Evolutionary conservation across 306 rosid species (phyloP).

Genomic region (cucumber (Cucumis sativus)): Cucumber_9930_V3 NC_026657.2:596501-597000

Average conservation of each 20-base stretch:
- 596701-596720: neutral
- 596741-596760: neutral
- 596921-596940: conserved; percentile 96
- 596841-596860: conserved; percentile 81
- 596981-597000: neutral
- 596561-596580: neutral
- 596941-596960: conserved; percentile 74
- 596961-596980: neutral
- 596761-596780: neutral
- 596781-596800: neutral
- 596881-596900: conserved; percentile 43
- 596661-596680: neutral
- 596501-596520: neutral
- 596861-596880: conserved; percentile 75
- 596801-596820: neutral
- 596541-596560: neutral
- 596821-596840: conserved; percentile 31
- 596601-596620: neutral
- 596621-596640: neutral
- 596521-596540: neutral
- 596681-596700: neutral
- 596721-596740: neutral
- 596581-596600: neutral
- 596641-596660: neutral
- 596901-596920: conserved; percentile 97